These are phyloP conservation scores for Syncephalastrum racemosum DNA, from an alignment of 371 early-diverging fungal genomes.

Conservation along the genomic window DNA sequence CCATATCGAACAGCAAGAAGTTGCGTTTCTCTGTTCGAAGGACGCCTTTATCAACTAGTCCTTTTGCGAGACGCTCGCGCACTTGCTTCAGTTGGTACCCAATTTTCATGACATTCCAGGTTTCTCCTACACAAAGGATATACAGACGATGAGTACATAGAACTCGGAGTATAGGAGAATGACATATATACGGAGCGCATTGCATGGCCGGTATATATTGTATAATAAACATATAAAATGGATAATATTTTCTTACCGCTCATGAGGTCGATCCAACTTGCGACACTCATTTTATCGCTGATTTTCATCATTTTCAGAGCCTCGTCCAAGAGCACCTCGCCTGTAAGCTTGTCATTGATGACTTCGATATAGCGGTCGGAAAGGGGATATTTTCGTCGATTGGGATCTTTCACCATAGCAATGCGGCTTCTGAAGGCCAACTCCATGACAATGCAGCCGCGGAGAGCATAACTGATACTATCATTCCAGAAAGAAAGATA, in stretches of 20 bases:
- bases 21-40: constrained; percentile 92
- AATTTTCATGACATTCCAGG: constrained; percentile 96
- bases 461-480: constrained; percentile 92
- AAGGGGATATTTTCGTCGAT: constrained; percentile 74
- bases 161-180: not conserved
- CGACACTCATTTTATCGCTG: constrained; percentile 75
- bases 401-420: constrained; percentile 82
- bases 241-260: constrained; percentile 72
- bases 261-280: constrained; percentile 94
- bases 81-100: constrained; percentile 97
- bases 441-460: constrained; percentile 95
- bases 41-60: constrained; percentile 97
- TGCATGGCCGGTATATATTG: not conserved
- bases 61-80: constrained; percentile 94
- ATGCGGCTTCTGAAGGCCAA: constrained; percentile 90
- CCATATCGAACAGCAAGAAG: constrained; percentile 95
- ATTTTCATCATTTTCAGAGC: constrained; percentile 86
- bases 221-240: not conserved
- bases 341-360: constrained; percentile 77
- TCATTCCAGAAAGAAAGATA: constrained; percentile 98
- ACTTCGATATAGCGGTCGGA: constrained; percentile 87
- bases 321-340: constrained; percentile 96
- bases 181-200: not conserved
- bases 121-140: constrained; percentile 71
- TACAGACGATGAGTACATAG: not conserved